Base-by-base conservation (phyloP, 805 yeast genomes). In the Candida verbasci region DNA sequence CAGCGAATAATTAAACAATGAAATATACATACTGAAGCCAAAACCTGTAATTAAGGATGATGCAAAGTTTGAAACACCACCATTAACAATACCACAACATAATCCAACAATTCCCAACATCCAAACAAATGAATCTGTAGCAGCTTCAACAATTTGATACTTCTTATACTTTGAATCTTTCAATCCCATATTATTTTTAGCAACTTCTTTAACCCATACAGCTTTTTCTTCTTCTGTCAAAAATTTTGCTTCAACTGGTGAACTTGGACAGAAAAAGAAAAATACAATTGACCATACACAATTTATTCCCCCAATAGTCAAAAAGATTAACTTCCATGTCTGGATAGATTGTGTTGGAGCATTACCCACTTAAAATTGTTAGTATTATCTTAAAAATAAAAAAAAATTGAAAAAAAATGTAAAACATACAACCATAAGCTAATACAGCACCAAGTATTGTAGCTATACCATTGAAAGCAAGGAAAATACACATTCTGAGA, bases 151-250 rank as follows among this genome's bases (percentile, higher is more conserved):
- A 9, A 42, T 46, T 37, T 58, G 61, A 14, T 35, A 22, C 37
- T 39, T 39, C 27, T 46, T 47, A 43, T 49, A 55, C 20, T 45
- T 36, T 16, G 44, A 43, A 23, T 54, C 58, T 38, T 52, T 49
- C 18, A 55, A 39, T 34, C 60, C 59, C 44, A 47, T 51, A 37
- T 50, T 47, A 34, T 56, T 56, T 18, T 31, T 37, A 9, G 58
- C 42, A 25, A 51, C 45, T 25, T 37, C 44, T 38, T 43, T 42
- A 28, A 53, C 39, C 27, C 50, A 37, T 11, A 48, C 47, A 9
- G 48, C 40, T 38, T 49, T 60, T 43, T 64, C 68, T n/a, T 56
- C 52, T 24, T 57, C 62, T 16, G 40, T 50, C 38, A 62, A 42
- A 38, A 62, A 62, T 26, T 51, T 47, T 14, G 66, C 66, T 16